phyloP scores from a whole-genome alignment of 139 green algal genomes.

The Chlorella sp. region DNA sequence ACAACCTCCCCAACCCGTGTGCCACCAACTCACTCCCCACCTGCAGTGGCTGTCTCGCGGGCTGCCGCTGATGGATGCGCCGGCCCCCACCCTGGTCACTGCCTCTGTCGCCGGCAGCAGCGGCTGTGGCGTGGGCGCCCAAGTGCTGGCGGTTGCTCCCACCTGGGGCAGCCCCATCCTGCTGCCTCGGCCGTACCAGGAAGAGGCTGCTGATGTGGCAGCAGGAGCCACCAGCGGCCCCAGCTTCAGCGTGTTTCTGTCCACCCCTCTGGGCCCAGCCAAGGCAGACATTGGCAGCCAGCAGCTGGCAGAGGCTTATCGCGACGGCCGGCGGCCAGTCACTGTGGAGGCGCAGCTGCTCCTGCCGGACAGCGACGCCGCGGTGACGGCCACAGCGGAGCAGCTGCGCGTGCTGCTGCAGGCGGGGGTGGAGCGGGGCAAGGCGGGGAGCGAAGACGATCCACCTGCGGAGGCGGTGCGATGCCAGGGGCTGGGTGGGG shows the following conservation, averaged over 20 bases:
- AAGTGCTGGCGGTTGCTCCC: not conserved
- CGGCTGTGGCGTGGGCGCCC: not conserved
- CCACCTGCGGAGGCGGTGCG: not conserved
- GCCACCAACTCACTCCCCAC: too few relatives aligned
- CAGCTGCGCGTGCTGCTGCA: constrained; percentile 4
- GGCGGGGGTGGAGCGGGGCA: not conserved
- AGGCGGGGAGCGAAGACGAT: not conserved
- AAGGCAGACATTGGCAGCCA: not conserved
- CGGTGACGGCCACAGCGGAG: not conserved
- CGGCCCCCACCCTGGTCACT: not conserved
- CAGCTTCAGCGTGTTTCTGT: not conserved
- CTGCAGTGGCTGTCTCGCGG: constrained; percentile 5
- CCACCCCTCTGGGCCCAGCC: not conserved
- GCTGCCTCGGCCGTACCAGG: not conserved
- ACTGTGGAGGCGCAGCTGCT: not conserved
- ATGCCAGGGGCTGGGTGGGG: too few relatives aligned
- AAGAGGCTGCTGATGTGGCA: not conserved
- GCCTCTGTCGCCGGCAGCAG: not conserved
- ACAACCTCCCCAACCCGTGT: too few relatives aligned
- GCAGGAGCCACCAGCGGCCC: not conserved
- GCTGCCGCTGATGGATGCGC: not conserved
- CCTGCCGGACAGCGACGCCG: not conserved
- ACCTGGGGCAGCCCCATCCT: not conserved
- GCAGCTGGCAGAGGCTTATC: not conserved
- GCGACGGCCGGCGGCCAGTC: not conserved